Base-by-base conservation (phyloP, 345 rosid species). In the Cochlearia excelsa region DNA sequence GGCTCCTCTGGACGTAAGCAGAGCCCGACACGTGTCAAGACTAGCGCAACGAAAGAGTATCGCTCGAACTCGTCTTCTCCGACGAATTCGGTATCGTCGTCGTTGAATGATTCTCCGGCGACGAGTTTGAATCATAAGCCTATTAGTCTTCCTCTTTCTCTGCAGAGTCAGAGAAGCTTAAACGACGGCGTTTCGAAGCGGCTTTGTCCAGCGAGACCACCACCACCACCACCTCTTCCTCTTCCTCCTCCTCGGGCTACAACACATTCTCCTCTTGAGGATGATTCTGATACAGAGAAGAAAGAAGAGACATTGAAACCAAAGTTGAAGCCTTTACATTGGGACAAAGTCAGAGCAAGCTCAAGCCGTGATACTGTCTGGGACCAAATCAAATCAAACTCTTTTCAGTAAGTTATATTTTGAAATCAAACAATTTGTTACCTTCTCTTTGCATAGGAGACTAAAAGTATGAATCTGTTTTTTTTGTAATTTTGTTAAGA, bases 291-390 rank as follows among this genome's bases (percentile, higher is more conserved):
- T 2, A 33, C 51, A 8, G 88, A 79, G 71, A 68, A 57, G 66
- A 72, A 39, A n/a, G 85, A 76, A n/a, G 87, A 81, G 57, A 76
- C 54, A 11, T 52, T 61, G 10, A 85, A 71, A 75, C 96, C 92
- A 4, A 93, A 87, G 72, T 63, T 90, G 81, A 93, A 90, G 74
- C 73, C 99, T 65, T 79, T 93, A 67, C 97, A 93, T 43, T 93
- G 99, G 99, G 99, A 93, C 67, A 93, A 93, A 80, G 99, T 93
- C 63, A 71, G 87, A 60, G 95, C 97, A 9, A 87, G 88, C 74
- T 93, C 99, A 0, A 92, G 82, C 63, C 84, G 88, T 46, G 95
- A 68, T 48, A 94, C 84, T 87, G 97, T 84, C 75, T 94, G 99
- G 97, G 99, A 94, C 75, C 96, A 90, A 78, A 67, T 90, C 27